Conservation (phyloP, 129 eudicot genomes). For the Ambrosia artemisiifolia region DNA sequence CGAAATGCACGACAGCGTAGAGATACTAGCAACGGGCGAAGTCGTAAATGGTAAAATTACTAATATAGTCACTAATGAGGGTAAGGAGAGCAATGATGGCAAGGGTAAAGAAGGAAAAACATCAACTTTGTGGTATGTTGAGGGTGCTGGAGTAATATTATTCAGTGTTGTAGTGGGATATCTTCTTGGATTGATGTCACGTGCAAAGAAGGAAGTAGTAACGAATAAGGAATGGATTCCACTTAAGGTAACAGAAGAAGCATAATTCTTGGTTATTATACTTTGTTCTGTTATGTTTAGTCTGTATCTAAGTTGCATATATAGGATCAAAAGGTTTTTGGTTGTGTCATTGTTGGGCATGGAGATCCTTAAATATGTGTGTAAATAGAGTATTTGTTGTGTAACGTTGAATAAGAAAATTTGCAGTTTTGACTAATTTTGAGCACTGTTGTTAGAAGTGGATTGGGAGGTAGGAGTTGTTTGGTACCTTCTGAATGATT, state of each 20-base stretch:
- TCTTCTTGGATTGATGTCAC: slow-evolving; percentile 65
- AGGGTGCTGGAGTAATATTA: slow-evolving; percentile 43
- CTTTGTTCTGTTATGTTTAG: slow-evolving; percentile 16
- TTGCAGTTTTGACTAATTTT: background rate
- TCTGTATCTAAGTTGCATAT: slow-evolving; percentile 2
- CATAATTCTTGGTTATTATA: slow-evolving; percentile 17
- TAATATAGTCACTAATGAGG: slow-evolving; percentile 4
- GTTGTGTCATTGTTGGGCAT: background rate
- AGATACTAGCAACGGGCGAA: slow-evolving; percentile 76
- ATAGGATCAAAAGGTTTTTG: slow-evolving; percentile 15
- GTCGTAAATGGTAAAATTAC: slow-evolving; percentile 41
- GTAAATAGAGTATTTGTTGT: background rate
- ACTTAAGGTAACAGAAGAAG: slow-evolving; percentile 57
- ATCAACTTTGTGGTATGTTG: slow-evolving; percentile 45
- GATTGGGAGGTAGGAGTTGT: no score
- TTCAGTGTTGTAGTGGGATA: slow-evolving; percentile 66
- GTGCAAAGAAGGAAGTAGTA: slow-evolving; percentile 26
- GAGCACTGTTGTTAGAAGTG: background rate
- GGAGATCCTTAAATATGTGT: slow-evolving; percentile 17
- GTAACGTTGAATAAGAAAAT: slow-evolving; percentile 6
- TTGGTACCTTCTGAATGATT: no score
- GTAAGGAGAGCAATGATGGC: background rate
- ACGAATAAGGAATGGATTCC: slow-evolving; percentile 57
- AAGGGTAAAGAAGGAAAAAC: slow-evolving; percentile 26
- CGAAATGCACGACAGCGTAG: slow-evolving; percentile 70